Evolutionary conservation across 176 grass and related monocot genomes (phyloP).

Genomic region (Tuctoria greenei): DNA sequence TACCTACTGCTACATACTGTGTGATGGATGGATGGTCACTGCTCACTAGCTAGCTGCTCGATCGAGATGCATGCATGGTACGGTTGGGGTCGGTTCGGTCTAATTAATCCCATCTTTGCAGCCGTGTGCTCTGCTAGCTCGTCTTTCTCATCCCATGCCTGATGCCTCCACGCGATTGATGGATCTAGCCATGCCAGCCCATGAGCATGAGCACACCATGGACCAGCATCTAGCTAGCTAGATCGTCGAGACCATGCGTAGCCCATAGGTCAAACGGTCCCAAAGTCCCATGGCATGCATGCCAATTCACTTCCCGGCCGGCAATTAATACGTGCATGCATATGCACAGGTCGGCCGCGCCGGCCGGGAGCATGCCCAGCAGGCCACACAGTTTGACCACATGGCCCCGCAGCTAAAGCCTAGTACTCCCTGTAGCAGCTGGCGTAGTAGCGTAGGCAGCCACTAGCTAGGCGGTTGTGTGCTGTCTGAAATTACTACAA

Average conservation of each 20-base stretch:
- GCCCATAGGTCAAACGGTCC: constrained; percentile 37
- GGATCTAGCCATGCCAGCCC: constrained; percentile 1
- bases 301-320: constrained; percentile 15
- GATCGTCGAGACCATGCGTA: constrained; percentile 5
- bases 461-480: constrained; percentile 28
- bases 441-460: not conserved
- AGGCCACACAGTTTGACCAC: constrained; percentile 37
- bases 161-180: not conserved
- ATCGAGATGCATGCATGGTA: too few relatives aligned
- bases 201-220: not conserved
- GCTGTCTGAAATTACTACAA: not conserved
- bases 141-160: too few relatives aligned
- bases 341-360: too few relatives aligned
- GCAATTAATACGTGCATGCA: constrained; percentile 47
- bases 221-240: constrained; percentile 21
- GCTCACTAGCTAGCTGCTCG: too few relatives aligned
- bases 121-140: too few relatives aligned
- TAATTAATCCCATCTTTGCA: not conserved
- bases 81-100: too few relatives aligned
- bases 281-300: not conserved
- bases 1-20: not conserved
- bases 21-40: too few relatives aligned
- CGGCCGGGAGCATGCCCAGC: too few relatives aligned
- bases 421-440: too few relatives aligned
- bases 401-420: not conserved